Evolutionary conservation across 2,329 filamentous ascomycete species (phyloP).

Genomic region (Aspergillus clavatus): DNA sequence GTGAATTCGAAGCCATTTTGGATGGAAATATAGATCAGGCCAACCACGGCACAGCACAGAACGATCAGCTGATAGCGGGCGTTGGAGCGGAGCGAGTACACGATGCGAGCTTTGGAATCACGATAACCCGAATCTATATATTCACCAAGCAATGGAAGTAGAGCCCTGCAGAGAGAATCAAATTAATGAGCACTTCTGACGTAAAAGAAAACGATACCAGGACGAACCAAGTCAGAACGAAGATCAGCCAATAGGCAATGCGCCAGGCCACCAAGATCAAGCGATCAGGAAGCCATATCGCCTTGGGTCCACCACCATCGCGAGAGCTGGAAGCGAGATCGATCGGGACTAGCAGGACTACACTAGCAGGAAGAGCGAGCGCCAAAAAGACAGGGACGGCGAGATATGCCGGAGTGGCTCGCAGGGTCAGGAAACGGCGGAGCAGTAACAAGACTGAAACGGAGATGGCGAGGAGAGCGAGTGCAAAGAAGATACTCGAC

Average conservation of each 20-base stretch:
- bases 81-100: conserved; percentile 83
- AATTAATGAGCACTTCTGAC: conserved; percentile 6
- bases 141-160: conserved; percentile 87
- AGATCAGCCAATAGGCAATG: conserved; percentile 96
- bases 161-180: conserved; percentile 56
- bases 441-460: conserved; percentile 75
- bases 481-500: conserved; percentile 71
- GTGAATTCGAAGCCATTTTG: conserved; percentile 67
- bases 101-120: conserved; percentile 71
- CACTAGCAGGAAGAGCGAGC: conserved; percentile 85
- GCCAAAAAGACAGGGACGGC: conserved; percentile 91
- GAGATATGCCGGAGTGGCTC: conserved; percentile 84
- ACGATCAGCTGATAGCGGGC: conserved; percentile 82
- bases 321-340: conserved; percentile 84
- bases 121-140: conserved; percentile 93
- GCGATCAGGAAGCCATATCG: conserved; percentile 79
- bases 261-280: conserved; percentile 85
- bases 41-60: conserved; percentile 63
- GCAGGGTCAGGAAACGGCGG: conserved; percentile 83
- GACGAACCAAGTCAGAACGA: conserved; percentile 80
- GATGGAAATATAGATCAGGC: conserved; percentile 77
- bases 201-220: not conserved
- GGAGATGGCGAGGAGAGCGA: conserved; percentile 70
- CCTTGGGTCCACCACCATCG: conserved; percentile 66
- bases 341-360: conserved; percentile 88